Base-by-base conservation (phyloP, 2,329 filamentous ascomycete genomes). In the Claviceps pusilla region DNA sequence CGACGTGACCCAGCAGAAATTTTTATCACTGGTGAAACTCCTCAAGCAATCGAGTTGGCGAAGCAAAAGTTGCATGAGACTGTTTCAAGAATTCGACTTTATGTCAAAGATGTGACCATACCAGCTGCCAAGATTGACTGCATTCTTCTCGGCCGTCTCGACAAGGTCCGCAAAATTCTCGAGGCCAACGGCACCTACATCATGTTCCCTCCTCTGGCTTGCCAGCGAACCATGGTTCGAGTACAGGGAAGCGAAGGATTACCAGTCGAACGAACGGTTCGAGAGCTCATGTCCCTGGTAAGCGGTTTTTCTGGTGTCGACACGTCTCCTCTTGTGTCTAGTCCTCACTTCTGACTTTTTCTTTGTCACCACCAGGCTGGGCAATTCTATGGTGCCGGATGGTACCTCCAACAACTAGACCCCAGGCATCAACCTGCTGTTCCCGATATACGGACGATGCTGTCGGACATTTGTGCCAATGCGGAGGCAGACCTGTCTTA, bases 111-210 rank as follows among this genome's bases (percentile, higher is more conserved):
- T 66, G 89, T 95, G 47, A 82, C 86, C 59, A 86, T 98, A 56
- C 87, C 90, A 50, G 80, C 88, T 37, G 86, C 87, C 67, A 98
- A 98, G 73, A 89, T 97, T 58, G 93, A 98, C 69, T 94, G 86
- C 66, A 91, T 98, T 61, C 70, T 98, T 56, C 81, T 97, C 41
- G 87, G 87, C 62, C 86, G 93, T 31, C 76, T 97, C 63, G 91
- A 97, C 70, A 97, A 97, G 70, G 89, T 98, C 56, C 88, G 90
- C 64, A 96, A 95, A 75, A 95, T 98, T 59, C 91, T 96, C 70
- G 93, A 98, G 67, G 86, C 86, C 54, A 97, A 97, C 64, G 93
- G 91, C 42, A 94, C 91, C 7, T 95, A 94, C 68, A 89, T 98
- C 61, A 79, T 95, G 66, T 88, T 98, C 60, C 93, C 93, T 7